Evolutionary conservation across 352 stramenopile genomes (phyloP).

Genomic region (Globisporangium nodosum): DNA sequence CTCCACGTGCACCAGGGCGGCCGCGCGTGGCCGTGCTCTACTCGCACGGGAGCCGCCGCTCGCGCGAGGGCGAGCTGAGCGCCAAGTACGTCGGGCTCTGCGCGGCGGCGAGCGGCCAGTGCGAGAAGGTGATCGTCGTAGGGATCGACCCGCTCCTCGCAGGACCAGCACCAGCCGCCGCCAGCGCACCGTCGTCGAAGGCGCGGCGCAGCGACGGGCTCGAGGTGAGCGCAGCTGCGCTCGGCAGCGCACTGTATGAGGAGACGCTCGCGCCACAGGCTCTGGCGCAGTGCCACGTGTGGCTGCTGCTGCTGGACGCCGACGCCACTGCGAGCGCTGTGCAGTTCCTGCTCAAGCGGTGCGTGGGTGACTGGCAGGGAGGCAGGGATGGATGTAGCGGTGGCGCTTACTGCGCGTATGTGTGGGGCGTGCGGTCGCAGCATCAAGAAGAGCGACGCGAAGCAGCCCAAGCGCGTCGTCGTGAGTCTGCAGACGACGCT

Average conservation of each 20-base stretch:
- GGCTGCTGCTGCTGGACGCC: constrained; percentile 54
- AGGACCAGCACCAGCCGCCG: constrained; percentile 1
- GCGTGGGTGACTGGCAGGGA: neutral
- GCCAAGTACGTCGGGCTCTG: constrained; percentile 61
- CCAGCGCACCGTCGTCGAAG: neutral
- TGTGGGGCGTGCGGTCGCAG: neutral
- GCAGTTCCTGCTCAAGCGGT: constrained; percentile 47
- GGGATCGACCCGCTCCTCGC: constrained; percentile 5
- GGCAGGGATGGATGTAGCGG: neutral
- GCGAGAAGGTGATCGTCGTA: constrained; percentile 41
- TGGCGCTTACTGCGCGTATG: neutral
- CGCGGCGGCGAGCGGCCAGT: constrained; percentile 40
- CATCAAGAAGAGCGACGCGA: constrained; percentile 19
- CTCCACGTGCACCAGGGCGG: constrained; percentile 1
- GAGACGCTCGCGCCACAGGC: constrained; percentile 28
- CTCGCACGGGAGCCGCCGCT: constrained; percentile 35
- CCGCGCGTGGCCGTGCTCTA: constrained; percentile 54
- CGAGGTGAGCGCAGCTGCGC: constrained; percentile 23
- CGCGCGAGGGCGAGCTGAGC: constrained; percentile 50
- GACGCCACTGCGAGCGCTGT: constrained; percentile 27
- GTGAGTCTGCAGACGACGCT: constrained; percentile 60
- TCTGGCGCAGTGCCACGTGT: constrained; percentile 51
- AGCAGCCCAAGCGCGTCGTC: constrained; percentile 40
- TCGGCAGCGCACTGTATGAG: constrained; percentile 27
- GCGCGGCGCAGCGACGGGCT: constrained; percentile 47